Percentiles rank a stretch among this genome's conserved stretches.
Evolutionary conservation across 2,329 filamentous ascomycete species (phyloP).

Genomic region (Pseudogymnoascus pannorum): DNA sequence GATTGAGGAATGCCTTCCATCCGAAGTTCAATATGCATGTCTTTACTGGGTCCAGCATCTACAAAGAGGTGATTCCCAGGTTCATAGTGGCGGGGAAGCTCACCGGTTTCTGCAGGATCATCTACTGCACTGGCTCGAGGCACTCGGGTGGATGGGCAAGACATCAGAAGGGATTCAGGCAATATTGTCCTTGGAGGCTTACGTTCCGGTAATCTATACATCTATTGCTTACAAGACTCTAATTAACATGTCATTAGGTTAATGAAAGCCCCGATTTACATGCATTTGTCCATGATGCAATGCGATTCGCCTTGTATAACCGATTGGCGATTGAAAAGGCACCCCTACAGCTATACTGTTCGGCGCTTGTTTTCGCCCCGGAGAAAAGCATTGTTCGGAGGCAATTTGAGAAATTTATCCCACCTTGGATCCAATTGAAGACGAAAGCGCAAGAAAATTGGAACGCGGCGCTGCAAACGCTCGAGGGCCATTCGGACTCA

Average conservation of each 20-base stretch:
- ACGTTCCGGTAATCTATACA: constrained; percentile 11
- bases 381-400: constrained; percentile 25
- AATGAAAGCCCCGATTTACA: constrained; percentile 9
- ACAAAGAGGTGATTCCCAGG: constrained; percentile 23
- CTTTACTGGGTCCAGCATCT: constrained; percentile 31
- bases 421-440: constrained; percentile 16
- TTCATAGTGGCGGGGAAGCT: constrained; percentile 23
- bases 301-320: constrained; percentile 18
- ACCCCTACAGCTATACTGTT: constrained; percentile 30
- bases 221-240: constrained; percentile 11
- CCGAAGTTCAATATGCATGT: constrained; percentile 31
- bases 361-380: constrained; percentile 28
- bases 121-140: constrained; percentile 33
- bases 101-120: constrained; percentile 28
- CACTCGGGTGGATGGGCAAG: constrained; percentile 26
- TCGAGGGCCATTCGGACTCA: too few relatives aligned
- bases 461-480: too few relatives aligned
- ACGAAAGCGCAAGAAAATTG: constrained; percentile 13
- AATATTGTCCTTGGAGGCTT: constrained; percentile 15
- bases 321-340: constrained; percentile 23
- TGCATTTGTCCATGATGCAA: constrained; percentile 18
- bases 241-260: constrained; percentile 10
- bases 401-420: constrained; percentile 16
- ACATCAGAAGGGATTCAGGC: constrained; percentile 15
- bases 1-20: constrained; percentile 25